phyloP scores from a whole-genome alignment of 495 filamentous ascomycete genomes.

The Lasiosphaeria miniovina region DNA sequence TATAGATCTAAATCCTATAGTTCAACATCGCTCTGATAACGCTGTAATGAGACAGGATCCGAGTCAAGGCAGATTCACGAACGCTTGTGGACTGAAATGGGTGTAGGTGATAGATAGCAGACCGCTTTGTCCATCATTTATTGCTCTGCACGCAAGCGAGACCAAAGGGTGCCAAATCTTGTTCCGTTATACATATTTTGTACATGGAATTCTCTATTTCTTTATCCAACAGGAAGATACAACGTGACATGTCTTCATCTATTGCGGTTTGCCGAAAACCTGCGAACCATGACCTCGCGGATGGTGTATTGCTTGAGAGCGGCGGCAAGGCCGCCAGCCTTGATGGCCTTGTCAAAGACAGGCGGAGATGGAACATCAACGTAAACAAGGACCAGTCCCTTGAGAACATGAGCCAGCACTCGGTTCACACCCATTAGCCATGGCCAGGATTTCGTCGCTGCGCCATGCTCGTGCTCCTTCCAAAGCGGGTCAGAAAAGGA shows the following conservation, averaged over 20 bases:
- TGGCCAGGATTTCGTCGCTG: conserved; percentile 66
- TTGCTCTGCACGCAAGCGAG: too few species aligned
- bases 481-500: conserved; percentile 76
- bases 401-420: conserved; percentile 84
- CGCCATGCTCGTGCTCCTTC: conserved; percentile 48
- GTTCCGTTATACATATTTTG: too few species aligned
- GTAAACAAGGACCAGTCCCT: conserved; percentile 82
- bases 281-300: conserved; percentile 73
- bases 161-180: too few species aligned
- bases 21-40: too few species aligned
- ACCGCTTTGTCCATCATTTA: too few species aligned
- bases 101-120: too few species aligned
- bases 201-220: neutral
- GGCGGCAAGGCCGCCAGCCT: conserved; percentile 54
- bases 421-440: conserved; percentile 91
- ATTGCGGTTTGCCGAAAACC: conserved; percentile 82
- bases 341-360: conserved; percentile 35
- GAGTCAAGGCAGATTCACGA: too few species aligned
- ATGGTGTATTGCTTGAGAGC: conserved; percentile 71
- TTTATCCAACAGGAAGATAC: neutral
- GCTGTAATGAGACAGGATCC: too few species aligned
- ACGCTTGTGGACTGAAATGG: too few species aligned
- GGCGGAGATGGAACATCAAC: conserved; percentile 83
- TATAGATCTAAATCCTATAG: too few species aligned
- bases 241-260: conserved; percentile 17